Evolutionary conservation across 306 rosid genomes (phyloP), one percentile per base, ranked within the genome.

Genomic region (Rubus parviflorus): DNA sequence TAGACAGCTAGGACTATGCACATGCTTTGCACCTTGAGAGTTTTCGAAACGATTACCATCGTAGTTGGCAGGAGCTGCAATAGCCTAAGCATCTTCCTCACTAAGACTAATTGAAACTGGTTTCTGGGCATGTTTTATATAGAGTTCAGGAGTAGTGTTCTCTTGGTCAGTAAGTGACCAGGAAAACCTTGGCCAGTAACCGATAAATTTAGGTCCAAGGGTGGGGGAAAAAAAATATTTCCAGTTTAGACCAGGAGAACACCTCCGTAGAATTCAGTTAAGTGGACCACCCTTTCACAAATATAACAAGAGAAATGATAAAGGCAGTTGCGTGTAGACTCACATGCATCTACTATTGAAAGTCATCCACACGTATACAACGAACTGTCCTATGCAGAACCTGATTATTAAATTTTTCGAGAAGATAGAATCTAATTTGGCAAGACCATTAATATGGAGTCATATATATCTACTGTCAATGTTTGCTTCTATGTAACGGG

Each of bases 1-100:
- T 80, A 56, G 46, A 56, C 70, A 74, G 70, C 52, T 67, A 15
- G 75, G 79, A 80, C 64, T 20, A 41, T 8, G 37, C 78, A 68
- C 63, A 20, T 25, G 64, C 42, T 16, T 54, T 54, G 60, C 60
- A 54, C 25, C 23, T n/a, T 3, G 13, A 51, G 35, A 54, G 13
- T 52, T 51, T 19, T 38, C 16, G 64, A 52, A 71, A 71, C 48
- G 23, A 9, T 25, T 19, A 58, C 41, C 56, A 37, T n/a, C 10
- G 60, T 52, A 35, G 19, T 35, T 70, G 61, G 75, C 61, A 49
- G 75, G 45, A 65, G 15, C 23, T 64, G 69, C 11, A 3, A 35
- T 41, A 62, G 69, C 47, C 69, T 37, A 14, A 64, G 5, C 35
- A 38, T 64, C 46, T 63, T 63, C 2, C 53, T 51, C 20, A 51